Conservation (phyloP, 1,139 yeast genomes). For the Diutina sp. region DNA sequence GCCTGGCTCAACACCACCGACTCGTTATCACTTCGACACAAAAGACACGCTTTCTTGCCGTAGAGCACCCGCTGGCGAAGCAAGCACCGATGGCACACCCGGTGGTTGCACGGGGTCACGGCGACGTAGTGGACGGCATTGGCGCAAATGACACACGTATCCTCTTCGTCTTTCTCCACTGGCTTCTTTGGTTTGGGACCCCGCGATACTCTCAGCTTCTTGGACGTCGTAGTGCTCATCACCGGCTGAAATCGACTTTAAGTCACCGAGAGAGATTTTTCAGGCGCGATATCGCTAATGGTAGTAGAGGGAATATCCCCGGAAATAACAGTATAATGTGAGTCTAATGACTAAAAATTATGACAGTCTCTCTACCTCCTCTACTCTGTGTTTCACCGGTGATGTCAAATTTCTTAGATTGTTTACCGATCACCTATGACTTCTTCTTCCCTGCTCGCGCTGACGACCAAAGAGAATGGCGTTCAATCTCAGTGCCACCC, state of each 20-base stretch:
- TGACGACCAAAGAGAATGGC: neutral
- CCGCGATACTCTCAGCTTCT: neutral
- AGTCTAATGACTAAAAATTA: neutral
- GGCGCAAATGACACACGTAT: slow-evolving; percentile 73
- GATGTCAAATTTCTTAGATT: too few relatives aligned
- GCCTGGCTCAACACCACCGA: slow-evolving; percentile 30
- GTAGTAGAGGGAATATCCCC: neutral
- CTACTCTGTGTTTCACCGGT: neutral
- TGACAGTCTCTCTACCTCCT: too few relatives aligned
- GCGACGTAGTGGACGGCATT: slow-evolving; percentile 52
- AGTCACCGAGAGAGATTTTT: neutral
- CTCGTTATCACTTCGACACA: slow-evolving; percentile 66
- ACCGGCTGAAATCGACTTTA: neutral
- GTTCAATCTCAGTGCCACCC: slow-evolving; percentile 62
- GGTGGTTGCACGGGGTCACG: slow-evolving; percentile 73
- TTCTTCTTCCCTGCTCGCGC: neutral
- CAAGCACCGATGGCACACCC: slow-evolving; percentile 72
- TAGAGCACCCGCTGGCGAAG: slow-evolving; percentile 76
- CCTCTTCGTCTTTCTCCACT: neutral
- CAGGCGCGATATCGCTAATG: neutral
- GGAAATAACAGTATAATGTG: neutral
- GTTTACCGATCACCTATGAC: too few relatives aligned
- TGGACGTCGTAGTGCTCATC: neutral
- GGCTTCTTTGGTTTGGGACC: neutral
- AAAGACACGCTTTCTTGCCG: slow-evolving; percentile 60